A percentile compares a stretch with the other conserved stretches of the same genome.
Evolutionary conservation across 169 alveolate species (phyloP).

Genomic region (Cryptosporidium tyzzeri): DNA sequence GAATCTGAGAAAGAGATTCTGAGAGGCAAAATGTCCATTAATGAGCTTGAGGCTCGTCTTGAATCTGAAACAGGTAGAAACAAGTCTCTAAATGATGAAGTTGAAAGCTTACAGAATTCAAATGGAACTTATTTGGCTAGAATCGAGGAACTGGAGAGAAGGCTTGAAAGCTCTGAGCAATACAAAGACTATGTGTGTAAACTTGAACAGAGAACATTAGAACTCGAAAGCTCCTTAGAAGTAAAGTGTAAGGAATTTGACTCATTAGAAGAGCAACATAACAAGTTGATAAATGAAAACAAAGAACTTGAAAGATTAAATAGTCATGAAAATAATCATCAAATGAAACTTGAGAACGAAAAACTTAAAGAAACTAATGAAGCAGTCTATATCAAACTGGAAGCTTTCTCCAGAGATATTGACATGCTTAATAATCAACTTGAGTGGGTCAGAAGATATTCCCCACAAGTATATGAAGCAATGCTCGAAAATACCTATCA

Average conservation of each 20-base stretch:
- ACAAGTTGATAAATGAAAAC: not conserved
- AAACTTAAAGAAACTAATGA: conserved; percentile 52
- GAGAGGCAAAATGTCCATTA: not conserved
- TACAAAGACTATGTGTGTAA: not conserved
- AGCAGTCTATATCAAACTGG: conserved; percentile 57
- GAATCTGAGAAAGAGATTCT: conserved; percentile 14
- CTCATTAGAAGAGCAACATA: not conserved
- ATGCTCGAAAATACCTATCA: conserved; percentile 53
- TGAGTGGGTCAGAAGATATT: conserved; percentile 71
- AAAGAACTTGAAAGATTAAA: not conserved
- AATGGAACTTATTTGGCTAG: not conserved
- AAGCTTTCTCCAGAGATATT: conserved; percentile 63
- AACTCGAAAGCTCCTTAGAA: not conserved
- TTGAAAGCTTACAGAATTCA: not conserved
- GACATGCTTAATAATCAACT: conserved; percentile 56
- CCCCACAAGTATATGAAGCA: conserved; percentile 65
- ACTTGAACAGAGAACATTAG: not conserved
- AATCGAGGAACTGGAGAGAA: not conserved
- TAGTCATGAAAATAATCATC: not conserved
- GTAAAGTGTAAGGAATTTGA: not conserved
- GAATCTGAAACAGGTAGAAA: not conserved
- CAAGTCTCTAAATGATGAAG: conserved; percentile 1
- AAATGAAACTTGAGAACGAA: conserved; percentile 27
- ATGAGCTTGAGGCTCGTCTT: conserved; percentile 11
- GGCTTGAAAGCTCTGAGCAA: conserved; percentile 5